Evolutionary conservation across 2,329 filamentous ascomycete genomes (phyloP).

Genomic region (Clonostachys solani): DNA sequence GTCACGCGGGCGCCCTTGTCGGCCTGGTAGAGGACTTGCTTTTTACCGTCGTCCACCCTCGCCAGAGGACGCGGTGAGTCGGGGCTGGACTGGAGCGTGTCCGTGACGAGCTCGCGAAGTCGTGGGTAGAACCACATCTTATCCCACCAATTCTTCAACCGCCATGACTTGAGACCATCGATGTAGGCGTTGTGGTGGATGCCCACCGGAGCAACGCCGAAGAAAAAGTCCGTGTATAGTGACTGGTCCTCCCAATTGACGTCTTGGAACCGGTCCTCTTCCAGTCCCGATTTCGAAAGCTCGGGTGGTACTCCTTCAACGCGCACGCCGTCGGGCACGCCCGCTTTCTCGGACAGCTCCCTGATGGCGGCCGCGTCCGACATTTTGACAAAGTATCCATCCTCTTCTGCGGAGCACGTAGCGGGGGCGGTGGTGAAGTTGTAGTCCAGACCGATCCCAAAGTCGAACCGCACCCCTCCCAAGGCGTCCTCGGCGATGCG

Average conservation of each 20-base stretch:
- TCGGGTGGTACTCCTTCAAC: slow-evolving; percentile 18
- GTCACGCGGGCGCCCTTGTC: slow-evolving; percentile 8
- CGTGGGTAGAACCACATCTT: slow-evolving; percentile 27
- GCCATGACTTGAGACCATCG: slow-evolving; percentile 19
- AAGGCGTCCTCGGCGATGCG: slow-evolving; percentile 18
- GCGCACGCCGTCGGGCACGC: slow-evolving; percentile 18
- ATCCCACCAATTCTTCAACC: slow-evolving; percentile 26
- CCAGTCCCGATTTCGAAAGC: slow-evolving; percentile 6
- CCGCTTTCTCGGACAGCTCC: slow-evolving; percentile 17
- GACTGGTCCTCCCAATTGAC: slow-evolving; percentile 22
- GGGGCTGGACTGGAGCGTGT: slow-evolving; percentile 11
- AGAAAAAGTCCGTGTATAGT: slow-evolving; percentile 30
- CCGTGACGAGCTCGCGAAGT: slow-evolving; percentile 20
- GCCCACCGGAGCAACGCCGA: slow-evolving; percentile 25
- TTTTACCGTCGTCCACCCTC: background rate
- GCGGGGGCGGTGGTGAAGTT: slow-evolving; percentile 28
- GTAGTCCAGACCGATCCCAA: slow-evolving; percentile 32
- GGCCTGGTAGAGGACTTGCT: slow-evolving; percentile 13
- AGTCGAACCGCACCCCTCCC: slow-evolving; percentile 23
- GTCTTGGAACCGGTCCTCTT: slow-evolving; percentile 7
- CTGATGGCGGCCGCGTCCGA: slow-evolving; percentile 13
- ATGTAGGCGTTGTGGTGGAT: slow-evolving; percentile 31
- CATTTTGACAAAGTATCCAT: slow-evolving; percentile 24
- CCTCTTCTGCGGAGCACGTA: slow-evolving; percentile 28
- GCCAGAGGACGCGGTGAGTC: slow-evolving; percentile 3